These are phyloP conservation scores for Bullera alba DNA, from an alignment of 768 basidiomycete genomes.

Conservation along the genomic window DNA sequence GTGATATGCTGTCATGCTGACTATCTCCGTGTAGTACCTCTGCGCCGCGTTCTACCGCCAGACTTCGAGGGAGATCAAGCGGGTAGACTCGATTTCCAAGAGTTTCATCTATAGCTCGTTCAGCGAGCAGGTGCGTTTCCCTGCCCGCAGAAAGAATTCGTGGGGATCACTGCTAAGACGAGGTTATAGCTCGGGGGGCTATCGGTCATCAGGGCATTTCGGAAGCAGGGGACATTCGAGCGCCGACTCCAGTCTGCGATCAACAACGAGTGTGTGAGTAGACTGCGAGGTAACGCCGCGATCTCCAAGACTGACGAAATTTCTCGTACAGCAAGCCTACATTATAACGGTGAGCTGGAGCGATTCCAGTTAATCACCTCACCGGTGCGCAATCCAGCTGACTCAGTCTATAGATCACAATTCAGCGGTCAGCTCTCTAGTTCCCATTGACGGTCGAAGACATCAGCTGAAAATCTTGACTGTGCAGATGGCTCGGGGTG, in stretches of 20 bases:
- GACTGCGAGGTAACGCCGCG: not conserved
- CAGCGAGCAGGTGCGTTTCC: conserved; percentile 18
- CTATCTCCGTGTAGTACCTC: conserved; percentile 10
- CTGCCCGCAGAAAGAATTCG: not conserved
- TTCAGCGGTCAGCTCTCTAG: too few relatives aligned
- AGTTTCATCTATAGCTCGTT: conserved; percentile 24
- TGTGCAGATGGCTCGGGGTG: conserved; percentile 53
- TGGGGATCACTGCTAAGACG: not conserved
- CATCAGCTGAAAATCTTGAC: too few relatives aligned
- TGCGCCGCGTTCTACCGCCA: conserved; percentile 28
- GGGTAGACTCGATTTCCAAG: conserved; percentile 25
- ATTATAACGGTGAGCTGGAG: conserved; percentile 17
- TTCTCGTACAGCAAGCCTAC: conserved; percentile 12
- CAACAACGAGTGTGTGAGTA: conserved; percentile 24
- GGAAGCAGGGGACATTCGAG: conserved; percentile 16
- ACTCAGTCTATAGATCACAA: conserved; percentile 8
- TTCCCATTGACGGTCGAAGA: too few relatives aligned
- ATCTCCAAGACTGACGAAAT: not conserved
- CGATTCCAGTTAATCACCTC: not conserved
- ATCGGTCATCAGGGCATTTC: conserved; percentile 32
- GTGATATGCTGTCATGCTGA: not conserved
- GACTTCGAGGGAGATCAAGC: conserved; percentile 28
- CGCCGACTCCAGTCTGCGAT: conserved; percentile 17
- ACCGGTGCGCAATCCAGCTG: not conserved
- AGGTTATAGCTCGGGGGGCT: conserved; percentile 15